Evolutionary conservation across 2,329 filamentous ascomycete genomes (phyloP).

Genomic region (Ceratocystis smalleyi): DNA sequence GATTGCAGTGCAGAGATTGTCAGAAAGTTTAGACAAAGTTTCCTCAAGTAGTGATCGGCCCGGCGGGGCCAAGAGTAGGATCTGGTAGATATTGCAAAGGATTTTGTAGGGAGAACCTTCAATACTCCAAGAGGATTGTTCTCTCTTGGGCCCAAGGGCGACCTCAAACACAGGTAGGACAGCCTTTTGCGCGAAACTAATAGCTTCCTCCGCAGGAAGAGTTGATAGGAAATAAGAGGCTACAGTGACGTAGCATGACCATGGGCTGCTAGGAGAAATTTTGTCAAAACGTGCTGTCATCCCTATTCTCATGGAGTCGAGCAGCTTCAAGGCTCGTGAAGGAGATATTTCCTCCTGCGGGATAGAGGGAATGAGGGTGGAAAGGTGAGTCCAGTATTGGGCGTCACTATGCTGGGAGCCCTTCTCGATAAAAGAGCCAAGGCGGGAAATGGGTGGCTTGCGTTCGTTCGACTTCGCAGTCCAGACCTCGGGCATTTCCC

Average conservation of each 20-base stretch:
- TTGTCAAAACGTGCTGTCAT: slow-evolving; percentile 62
- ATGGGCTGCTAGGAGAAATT: slow-evolving; percentile 52
- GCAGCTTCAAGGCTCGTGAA: slow-evolving; percentile 43
- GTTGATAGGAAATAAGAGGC: slow-evolving; percentile 37
- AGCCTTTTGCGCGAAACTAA: slow-evolving; percentile 32
- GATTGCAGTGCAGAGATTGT: slow-evolving; percentile 48
- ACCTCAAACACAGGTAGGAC: slow-evolving; percentile 40
- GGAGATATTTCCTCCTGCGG: slow-evolving; percentile 30
- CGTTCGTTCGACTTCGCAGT: slow-evolving; percentile 28
- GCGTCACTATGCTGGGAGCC: slow-evolving; percentile 66
- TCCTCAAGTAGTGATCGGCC: slow-evolving; percentile 17
- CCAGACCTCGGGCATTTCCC: slow-evolving; percentile 56
- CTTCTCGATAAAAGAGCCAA: slow-evolving; percentile 61
- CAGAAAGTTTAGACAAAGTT: slow-evolving; percentile 26
- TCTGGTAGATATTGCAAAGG: slow-evolving; percentile 11
- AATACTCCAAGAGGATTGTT: slow-evolving; percentile 25
- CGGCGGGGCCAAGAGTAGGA: background rate
- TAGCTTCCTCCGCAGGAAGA: slow-evolving; percentile 32
- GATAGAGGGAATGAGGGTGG: slow-evolving; percentile 46
- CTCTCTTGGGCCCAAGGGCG: slow-evolving; percentile 34
- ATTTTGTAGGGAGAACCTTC: slow-evolving; percentile 12
- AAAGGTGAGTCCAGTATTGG: slow-evolving; percentile 58
- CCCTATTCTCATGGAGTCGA: slow-evolving; percentile 54
- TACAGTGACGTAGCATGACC: slow-evolving; percentile 57
- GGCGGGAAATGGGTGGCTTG: slow-evolving; percentile 36